Conservation (phyloP, 306 rosid species). For the Begonia masoniana region DNA sequence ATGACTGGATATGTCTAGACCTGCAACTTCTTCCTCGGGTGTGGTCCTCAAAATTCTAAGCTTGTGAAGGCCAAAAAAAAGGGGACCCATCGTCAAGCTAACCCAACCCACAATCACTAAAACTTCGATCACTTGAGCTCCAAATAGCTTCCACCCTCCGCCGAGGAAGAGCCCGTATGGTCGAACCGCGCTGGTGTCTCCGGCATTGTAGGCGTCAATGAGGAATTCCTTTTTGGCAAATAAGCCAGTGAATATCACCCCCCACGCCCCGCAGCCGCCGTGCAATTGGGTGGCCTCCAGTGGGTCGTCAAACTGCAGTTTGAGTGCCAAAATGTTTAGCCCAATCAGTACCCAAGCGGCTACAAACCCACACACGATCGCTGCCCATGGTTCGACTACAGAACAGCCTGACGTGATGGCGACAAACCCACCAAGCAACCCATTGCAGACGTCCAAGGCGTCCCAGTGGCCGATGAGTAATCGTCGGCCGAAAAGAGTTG, state of each 20-base stretch:
- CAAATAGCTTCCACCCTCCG: constrained; percentile 60
- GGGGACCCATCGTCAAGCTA: constrained; percentile 56
- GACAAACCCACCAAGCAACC: too few relatives aligned
- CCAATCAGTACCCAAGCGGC: constrained; percentile 60
- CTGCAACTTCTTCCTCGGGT: constrained; percentile 37
- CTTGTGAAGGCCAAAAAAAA: constrained; percentile 37
- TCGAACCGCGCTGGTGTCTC: constrained; percentile 15
- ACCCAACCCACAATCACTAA: constrained; percentile 49
- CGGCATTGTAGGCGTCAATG: constrained; percentile 30
- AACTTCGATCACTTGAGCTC: constrained; percentile 46
- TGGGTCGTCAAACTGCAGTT: constrained; percentile 51
- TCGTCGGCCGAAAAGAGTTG: too few relatives aligned
- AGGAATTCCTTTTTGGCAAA: constrained; percentile 60
- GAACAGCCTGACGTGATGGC: too few relatives aligned
- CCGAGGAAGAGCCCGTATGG: constrained; percentile 55
- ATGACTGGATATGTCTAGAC: constrained; percentile 59
- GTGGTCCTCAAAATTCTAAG: constrained; percentile 40
- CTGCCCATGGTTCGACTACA: too few relatives aligned
- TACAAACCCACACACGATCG: constrained; percentile 27
- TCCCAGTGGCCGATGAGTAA: too few relatives aligned
- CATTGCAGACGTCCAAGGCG: too few relatives aligned
- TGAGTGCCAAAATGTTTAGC: constrained; percentile 42
- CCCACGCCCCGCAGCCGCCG: constrained; percentile 72
- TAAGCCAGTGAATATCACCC: constrained; percentile 61
- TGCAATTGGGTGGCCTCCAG: constrained; percentile 67